These are phyloP conservation scores for Heritiera fomes DNA, from an alignment of 345 rosid genomes.

Conservation along the genomic window DNA sequence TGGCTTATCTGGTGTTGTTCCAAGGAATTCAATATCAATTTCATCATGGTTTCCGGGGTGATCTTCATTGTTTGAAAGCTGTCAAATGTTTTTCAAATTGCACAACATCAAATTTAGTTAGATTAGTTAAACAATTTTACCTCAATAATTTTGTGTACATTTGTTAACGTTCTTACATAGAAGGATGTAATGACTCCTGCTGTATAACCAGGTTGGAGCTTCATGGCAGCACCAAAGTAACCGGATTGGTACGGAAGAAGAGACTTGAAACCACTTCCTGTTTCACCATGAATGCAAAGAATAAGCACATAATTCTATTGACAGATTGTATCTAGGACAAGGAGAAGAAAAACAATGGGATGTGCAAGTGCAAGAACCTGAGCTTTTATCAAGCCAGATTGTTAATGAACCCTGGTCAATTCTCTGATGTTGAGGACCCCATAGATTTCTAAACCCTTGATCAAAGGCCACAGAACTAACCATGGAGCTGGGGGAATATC, in stretches of 20 bases:
- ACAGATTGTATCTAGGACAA: not conserved
- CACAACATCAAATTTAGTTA: not conserved
- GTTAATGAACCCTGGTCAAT: conserved; percentile 55
- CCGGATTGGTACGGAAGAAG: conserved; percentile 62
- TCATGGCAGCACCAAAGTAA: conserved; percentile 79
- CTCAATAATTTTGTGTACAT: not conserved
- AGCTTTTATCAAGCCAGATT: conserved; percentile 67
- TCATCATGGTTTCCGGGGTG: conserved; percentile 88
- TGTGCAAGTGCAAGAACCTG: conserved; percentile 42
- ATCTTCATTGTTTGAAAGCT: conserved; percentile 89
- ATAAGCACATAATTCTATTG: not conserved
- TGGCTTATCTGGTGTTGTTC: conserved; percentile 69
- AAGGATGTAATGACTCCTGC: conserved; percentile 91
- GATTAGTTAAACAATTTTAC: not conserved
- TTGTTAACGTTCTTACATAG: conserved; percentile 43
- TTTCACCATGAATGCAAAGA: conserved; percentile 18
- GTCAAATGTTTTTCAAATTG: not conserved
- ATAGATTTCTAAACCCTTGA: conserved; percentile 56
- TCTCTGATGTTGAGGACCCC: conserved; percentile 92
- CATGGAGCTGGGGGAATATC: conserved; percentile 70
- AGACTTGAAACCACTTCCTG: conserved; percentile 97
- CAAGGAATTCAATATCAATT: conserved; percentile 85
- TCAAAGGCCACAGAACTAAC: conserved; percentile 47
- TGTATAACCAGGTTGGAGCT: conserved; percentile 88
- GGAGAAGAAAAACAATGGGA: not conserved